These are phyloP conservation scores for Blastocystis sp. DNA, from an alignment of 352 stramenopile species.

Conservation along the genomic window DNA sequence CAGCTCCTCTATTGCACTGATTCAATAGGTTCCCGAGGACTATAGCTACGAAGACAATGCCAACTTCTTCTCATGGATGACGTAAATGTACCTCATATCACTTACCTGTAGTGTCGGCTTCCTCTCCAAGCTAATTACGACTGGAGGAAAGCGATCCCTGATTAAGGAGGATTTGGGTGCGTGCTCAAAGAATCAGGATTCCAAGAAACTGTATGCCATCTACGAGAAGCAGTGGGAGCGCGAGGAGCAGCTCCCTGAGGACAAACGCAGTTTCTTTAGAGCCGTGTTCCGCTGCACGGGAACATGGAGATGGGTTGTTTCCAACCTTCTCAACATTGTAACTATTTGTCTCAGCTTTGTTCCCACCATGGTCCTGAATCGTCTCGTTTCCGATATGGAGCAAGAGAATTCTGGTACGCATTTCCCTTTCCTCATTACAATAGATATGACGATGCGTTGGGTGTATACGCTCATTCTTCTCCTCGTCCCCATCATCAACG, in stretches of 20 bases:
- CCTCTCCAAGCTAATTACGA: not conserved
- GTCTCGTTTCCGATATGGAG: conserved; percentile 25
- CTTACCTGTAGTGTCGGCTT: not conserved
- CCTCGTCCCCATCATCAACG: conserved; percentile 13
- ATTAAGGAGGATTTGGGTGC: not conserved
- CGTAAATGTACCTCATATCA: not conserved
- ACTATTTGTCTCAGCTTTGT: conserved; percentile 13
- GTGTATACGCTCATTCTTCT: conserved; percentile 2
- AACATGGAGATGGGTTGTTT: not conserved
- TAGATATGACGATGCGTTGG: conserved; percentile 14
- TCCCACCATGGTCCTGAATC: conserved; percentile 18
- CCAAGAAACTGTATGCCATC: not conserved
- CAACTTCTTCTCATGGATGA: conserved; percentile 22
- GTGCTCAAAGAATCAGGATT: not conserved
- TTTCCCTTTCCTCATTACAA: not conserved
- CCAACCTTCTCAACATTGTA: not conserved
- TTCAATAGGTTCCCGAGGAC: not conserved
- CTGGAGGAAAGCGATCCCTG: not conserved
- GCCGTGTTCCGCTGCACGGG: conserved; percentile 8
- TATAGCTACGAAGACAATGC: conserved; percentile 1
- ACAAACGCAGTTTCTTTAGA: not conserved
- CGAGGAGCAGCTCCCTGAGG: not conserved
- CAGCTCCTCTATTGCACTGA: too few relatives aligned
- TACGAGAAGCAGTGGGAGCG: conserved; percentile 6
- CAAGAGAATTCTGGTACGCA: not conserved